Percentiles rank a stretch among this genome's conserved stretches.
phyloP scores from a whole-genome alignment of 306 rosid species.

The Quercus gilva region DNA sequence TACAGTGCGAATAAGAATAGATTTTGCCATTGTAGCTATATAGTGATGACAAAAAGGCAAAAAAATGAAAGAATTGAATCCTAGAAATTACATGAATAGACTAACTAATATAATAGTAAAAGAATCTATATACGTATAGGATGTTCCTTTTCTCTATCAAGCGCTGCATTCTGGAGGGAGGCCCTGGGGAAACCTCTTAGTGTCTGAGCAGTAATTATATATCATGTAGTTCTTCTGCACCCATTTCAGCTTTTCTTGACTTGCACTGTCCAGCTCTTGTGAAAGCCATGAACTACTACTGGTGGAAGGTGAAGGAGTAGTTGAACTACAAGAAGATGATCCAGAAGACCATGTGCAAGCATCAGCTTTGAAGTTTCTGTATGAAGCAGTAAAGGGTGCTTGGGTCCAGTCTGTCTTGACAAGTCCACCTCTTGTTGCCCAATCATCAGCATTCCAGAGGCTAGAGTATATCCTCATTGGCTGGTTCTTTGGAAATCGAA shows the following conservation, averaged over 20 bases:
- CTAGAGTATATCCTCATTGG: slow-evolving; percentile 64
- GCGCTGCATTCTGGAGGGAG: slow-evolving; percentile 32
- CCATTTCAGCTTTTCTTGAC: slow-evolving; percentile 39
- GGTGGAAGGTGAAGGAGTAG: background rate
- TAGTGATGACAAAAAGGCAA: background rate
- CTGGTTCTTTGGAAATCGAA: slow-evolving; percentile 55
- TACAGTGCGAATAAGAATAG: background rate
- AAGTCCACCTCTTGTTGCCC: slow-evolving; percentile 78
- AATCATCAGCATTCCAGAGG: slow-evolving; percentile 79
- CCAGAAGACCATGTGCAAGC: slow-evolving; percentile 47
- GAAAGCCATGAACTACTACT: slow-evolving; percentile 29
- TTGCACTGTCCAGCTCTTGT: slow-evolving; percentile 32
- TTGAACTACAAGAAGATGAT: slow-evolving; percentile 41
- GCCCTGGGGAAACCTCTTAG: slow-evolving; percentile 46
- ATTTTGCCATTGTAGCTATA: background rate
- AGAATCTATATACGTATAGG: background rate
- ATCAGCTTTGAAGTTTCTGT: slow-evolving; percentile 52
- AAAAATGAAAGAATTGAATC: slow-evolving; percentile 23
- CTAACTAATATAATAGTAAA: background rate
- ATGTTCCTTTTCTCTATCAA: background rate
- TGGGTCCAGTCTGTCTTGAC: slow-evolving; percentile 68
- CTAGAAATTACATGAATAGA: background rate
- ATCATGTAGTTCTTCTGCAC: slow-evolving; percentile 66
- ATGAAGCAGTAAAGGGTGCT: slow-evolving; percentile 69
- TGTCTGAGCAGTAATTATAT: slow-evolving; percentile 55